Base-by-base conservation (phyloP, 305 asterid species). In the Striga hermonthica region DNA sequence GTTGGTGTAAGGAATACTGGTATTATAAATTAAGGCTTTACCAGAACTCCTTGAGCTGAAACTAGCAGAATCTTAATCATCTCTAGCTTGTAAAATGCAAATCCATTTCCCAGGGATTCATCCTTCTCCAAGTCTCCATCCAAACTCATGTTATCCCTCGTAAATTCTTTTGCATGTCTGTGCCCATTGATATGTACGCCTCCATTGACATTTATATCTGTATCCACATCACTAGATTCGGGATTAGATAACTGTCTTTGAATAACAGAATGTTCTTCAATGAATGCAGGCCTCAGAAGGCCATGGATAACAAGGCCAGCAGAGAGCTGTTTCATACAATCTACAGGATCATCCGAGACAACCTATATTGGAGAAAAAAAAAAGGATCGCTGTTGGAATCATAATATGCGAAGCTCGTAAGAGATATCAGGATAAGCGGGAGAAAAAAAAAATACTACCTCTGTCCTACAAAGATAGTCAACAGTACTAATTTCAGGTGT, bases 231-330 rank as follows among this genome's bases (percentile, higher is more conserved):
- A 67, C 68, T 71, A 39, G 75, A 76, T 39, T 72, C 84, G 63
- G 80, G 74, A 66, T 72, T 88, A 50, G 91, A 74, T 54, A 79
- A 66, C 74, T 90, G 93, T 77, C 80, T 90, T 66, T 86, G 91
- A 60, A 87, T 78, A 74, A 85, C 85, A 10, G 87, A 68, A 65
- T 84, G 95, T 69, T 93, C 98, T 82, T 93, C 98, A 43, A 88
- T 73, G 76, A 86, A 84, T 45, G 98, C 92, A 70, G 97, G 94
- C 74, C 97, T 90, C 67, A 93, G 71, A 76, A 93, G 78, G 74
- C 98, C 98, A 72, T 90, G 96, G 68, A 93, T 83, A 28, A 91
- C 90, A 72, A 93, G 88, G 64, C 98, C 97, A 57, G 89, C 88
- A 48, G 97, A 82, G 60, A 96, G 97, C 76, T 86, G 96, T 67